phyloP scores from a whole-genome alignment of 352 stramenopile species.

The Phytophthora citricola region DNA sequence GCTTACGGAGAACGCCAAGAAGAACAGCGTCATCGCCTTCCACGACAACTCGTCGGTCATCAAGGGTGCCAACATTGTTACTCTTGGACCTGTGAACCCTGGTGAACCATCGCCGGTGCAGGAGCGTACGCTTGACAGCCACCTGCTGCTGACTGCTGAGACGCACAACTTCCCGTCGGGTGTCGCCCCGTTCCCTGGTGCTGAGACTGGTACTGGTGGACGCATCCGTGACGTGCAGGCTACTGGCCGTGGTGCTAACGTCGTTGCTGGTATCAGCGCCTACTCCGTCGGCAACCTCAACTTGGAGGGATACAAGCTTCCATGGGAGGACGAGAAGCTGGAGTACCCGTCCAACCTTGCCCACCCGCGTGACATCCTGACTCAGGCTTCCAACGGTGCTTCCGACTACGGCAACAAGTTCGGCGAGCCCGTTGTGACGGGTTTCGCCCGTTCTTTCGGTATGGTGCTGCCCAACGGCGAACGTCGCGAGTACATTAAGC shows the following conservation, averaged over 20 bases:
- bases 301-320: conserved; percentile 96
- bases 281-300: conserved; percentile 96
- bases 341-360: conserved; percentile 92
- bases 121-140: conserved; percentile 83
- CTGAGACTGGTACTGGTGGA: conserved; percentile 97
- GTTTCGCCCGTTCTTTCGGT: conserved; percentile 98
- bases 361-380: conserved; percentile 94
- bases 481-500: conserved; percentile 99
- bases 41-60: conserved; percentile 99
- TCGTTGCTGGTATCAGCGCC: conserved; percentile 92
- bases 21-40: conserved; percentile 99
- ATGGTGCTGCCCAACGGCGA: conserved; percentile 95
- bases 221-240: conserved; percentile 99
- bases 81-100: conserved; percentile 72
- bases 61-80: conserved; percentile 91
- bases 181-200: conserved; percentile 95
- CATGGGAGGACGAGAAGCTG: conserved; percentile 96
- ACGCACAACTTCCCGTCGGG: conserved; percentile 99
- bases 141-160: conserved; percentile 98
- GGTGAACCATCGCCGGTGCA: conserved; percentile 74
- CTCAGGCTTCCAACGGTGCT: conserved; percentile 98
- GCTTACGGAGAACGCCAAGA: conserved; percentile 87
- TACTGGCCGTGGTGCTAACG: conserved; percentile 96
- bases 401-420: conserved; percentile 99
- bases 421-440: conserved; percentile 98